Conservation (phyloP, 257 asterid species). For the Lycium barbarum region DNA sequence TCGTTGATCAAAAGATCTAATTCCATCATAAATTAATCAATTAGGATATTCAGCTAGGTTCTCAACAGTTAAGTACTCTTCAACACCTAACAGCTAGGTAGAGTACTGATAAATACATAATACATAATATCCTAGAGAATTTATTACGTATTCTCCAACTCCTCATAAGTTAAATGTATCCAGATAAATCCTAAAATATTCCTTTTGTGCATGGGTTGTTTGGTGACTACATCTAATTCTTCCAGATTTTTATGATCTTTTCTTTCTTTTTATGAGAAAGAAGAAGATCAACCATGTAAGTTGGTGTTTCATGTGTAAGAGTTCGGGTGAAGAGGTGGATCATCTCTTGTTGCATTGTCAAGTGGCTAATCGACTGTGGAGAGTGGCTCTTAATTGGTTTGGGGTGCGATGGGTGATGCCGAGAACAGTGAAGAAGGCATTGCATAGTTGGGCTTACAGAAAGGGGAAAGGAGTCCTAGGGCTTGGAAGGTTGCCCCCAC, state of each 20-base stretch:
- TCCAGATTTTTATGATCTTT: neutral
- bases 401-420: too few relatives aligned
- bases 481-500: too few relatives aligned
- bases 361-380: too few relatives aligned
- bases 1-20: conserved; percentile 12
- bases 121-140: neutral
- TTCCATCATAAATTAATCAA: neutral
- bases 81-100: neutral
- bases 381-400: too few relatives aligned
- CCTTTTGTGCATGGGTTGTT: neutral
- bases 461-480: too few relatives aligned
- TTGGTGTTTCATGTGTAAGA: too few relatives aligned
- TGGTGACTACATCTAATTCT: neutral
- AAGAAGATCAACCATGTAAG: too few relatives aligned
- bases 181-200: neutral
- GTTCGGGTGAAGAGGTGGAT: too few relatives aligned
- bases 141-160: conserved; percentile 1
- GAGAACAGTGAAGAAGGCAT: too few relatives aligned
- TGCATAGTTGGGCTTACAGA: too few relatives aligned
- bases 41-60: neutral
- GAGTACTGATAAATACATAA: neutral
- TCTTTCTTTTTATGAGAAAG: neutral
- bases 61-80: neutral
- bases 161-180: neutral
- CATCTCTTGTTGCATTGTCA: too few relatives aligned